phyloP scores from a whole-genome alignment of 2,329 filamentous ascomycete species.

The Colletotrichum cuscutae region DNA sequence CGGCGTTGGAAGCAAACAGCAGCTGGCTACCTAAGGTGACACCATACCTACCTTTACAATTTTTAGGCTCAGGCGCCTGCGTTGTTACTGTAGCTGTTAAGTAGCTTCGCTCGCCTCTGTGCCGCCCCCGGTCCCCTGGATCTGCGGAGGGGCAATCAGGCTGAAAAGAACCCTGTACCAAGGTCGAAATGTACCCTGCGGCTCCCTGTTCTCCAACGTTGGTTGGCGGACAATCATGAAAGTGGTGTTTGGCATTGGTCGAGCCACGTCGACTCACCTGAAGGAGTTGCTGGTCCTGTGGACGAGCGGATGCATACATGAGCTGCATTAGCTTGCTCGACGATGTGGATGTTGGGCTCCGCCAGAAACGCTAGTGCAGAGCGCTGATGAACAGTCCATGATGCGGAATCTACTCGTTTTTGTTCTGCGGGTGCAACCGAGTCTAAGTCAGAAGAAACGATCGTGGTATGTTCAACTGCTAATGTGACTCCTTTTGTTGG shows the following conservation, averaged over 20 bases:
- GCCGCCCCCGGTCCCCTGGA: not conserved
- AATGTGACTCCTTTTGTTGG: not conserved
- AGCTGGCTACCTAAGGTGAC: not conserved
- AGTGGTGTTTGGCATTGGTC: slow-evolving; percentile 27
- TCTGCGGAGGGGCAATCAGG: slow-evolving; percentile 28
- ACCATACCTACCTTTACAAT: not conserved
- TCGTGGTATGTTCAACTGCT: not conserved
- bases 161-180: slow-evolving; percentile 11
- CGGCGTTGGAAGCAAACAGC: not conserved
- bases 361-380: not conserved
- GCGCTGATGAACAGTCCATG: not conserved
- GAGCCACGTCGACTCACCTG: slow-evolving; percentile 31
- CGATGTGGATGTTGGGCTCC: not conserved
- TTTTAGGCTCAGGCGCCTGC: not conserved
- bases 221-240: slow-evolving; percentile 30
- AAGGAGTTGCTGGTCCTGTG: slow-evolving; percentile 24
- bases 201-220: slow-evolving; percentile 29
- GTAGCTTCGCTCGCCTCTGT: not conserved
- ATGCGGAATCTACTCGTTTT: not conserved
- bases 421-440: not conserved
- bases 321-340: slow-evolving; percentile 16
- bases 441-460: not conserved
- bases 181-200: slow-evolving; percentile 6
- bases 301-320: slow-evolving; percentile 14
- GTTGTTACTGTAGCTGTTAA: not conserved